These are phyloP conservation scores for Leishmania braziliensis DNA, from an alignment of 208 protist genomes.

Conservation along the genomic window DNA sequence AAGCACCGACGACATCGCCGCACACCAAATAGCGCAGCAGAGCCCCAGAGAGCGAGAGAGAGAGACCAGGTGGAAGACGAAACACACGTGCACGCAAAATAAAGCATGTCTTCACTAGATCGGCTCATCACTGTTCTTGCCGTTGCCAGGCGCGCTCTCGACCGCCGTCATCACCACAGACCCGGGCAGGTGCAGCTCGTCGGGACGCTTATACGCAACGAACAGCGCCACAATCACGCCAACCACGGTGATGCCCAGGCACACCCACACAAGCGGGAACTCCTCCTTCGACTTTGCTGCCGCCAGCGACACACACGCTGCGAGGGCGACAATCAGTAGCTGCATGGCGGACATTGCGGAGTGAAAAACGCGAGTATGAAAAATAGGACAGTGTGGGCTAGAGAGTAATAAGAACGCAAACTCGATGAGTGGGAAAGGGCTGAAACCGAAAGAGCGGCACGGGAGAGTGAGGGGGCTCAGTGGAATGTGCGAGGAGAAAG, in stretches of 20 bases:
- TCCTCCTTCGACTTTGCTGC: constrained; percentile 40
- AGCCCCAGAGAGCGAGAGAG: background rate
- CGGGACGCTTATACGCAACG: constrained; percentile 58
- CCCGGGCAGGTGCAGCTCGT: constrained; percentile 48
- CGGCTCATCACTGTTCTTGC: constrained; percentile 17
- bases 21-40: too few species aligned
- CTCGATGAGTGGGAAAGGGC: background rate
- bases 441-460: background rate
- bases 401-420: background rate
- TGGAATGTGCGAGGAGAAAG: background rate
- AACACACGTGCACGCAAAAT: background rate
- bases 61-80: background rate
- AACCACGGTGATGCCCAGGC: constrained; percentile 60
- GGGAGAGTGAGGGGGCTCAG: background rate
- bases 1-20: too few species aligned
- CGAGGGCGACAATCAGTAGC: constrained; percentile 31
- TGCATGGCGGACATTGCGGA: constrained; percentile 11
- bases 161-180: constrained; percentile 40
- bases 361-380: background rate
- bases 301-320: constrained; percentile 26
- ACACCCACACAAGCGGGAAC: constrained; percentile 67
- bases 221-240: constrained; percentile 47
- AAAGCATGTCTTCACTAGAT: background rate
- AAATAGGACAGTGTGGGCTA: background rate
- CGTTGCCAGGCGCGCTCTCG: constrained; percentile 24